Evolutionary conservation across 2,329 filamentous ascomycete genomes (phyloP), one percentile per base, ranked within the genome.

Genomic region (Ceratocystiopsis brevicomis): DNA sequence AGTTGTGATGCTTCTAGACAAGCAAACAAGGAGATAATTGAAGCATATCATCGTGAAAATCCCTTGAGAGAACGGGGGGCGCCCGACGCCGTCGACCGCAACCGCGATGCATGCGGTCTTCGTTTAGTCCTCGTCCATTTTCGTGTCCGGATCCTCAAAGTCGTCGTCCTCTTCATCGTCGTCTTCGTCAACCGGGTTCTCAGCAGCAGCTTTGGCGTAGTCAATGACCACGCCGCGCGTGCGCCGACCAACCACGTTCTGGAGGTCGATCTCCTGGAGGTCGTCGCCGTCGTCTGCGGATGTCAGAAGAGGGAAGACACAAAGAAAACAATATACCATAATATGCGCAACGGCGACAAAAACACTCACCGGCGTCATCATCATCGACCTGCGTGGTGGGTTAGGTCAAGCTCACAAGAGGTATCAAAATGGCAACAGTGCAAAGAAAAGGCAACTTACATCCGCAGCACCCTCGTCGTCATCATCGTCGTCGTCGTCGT

Each of bases 161-260:
- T 73, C 75, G 39, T 76, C 80, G 0, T 90, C 81, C 38, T 86
- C 84, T 0, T 90, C 81, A 38, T 86, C 84, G 30, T 88, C 78
- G 14, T 84, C 81, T 6, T 87, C 81, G n/a, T 76, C 73, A 50
- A 69, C 73, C 39, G 73, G 76, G 53, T 81, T 73, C 61, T 93
- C 77, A 62, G 81, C 71, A 21, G 84, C 85, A 17, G 87, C 87
- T 67, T 93, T 86, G 55, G 81, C 81, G 64, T 84, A 96, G 69
- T 96, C 84, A 59, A 96, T 95, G 56, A 78, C 72, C 62, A 84
- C 83, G 57, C 87, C 87, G 56, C 88, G 88, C 50, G 88, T 96
- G 61, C 90, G 88, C 54, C 78, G 75, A 49, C 79, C 79, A 57
- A 96, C 77, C 60, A 96, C 93, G 71, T 96, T 96, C 59, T 74